phyloP scores from a whole-genome alignment of 352 stramenopile species.

The Phytophthora cajani region DNA sequence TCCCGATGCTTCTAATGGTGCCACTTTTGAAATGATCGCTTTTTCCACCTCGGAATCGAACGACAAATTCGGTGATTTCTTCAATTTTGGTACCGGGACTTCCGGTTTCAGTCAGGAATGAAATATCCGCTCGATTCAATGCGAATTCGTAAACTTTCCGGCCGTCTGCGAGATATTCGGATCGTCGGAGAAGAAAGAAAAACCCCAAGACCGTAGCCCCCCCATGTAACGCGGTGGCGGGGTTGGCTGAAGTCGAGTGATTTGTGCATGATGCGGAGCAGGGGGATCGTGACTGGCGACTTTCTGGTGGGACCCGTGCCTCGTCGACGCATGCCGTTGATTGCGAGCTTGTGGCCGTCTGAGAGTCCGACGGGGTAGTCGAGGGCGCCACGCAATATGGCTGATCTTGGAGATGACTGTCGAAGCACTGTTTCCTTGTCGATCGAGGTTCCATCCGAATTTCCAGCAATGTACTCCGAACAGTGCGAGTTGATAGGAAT shows the following conservation, averaged over 20 bases:
- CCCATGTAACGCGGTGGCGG: background rate
- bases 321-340: background rate
- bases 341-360: background rate
- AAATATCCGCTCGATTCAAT: background rate
- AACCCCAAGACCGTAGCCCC: background rate
- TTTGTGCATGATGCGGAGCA: background rate
- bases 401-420: no score
- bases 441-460: no score
- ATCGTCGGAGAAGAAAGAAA: background rate
- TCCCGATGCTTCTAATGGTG: background rate
- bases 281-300: background rate
- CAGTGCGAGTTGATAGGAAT: no score
- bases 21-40: background rate
- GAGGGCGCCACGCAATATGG: no score
- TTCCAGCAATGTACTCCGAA: no score
- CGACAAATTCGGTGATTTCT: background rate
- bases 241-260: background rate
- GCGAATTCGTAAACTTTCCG: background rate
- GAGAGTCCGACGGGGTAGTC: background rate
- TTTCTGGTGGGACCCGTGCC: conserved; percentile 4
- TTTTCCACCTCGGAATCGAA: background rate
- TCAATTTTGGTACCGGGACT: background rate
- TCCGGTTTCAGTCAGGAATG: background rate
- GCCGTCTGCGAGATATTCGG: background rate
- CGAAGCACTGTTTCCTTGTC: no score